Percentiles rank a stretch among this genome's conserved stretches.
phyloP scores from a whole-genome alignment of 1,284 basidiomycete species.

The Golubevia sp. region DNA sequence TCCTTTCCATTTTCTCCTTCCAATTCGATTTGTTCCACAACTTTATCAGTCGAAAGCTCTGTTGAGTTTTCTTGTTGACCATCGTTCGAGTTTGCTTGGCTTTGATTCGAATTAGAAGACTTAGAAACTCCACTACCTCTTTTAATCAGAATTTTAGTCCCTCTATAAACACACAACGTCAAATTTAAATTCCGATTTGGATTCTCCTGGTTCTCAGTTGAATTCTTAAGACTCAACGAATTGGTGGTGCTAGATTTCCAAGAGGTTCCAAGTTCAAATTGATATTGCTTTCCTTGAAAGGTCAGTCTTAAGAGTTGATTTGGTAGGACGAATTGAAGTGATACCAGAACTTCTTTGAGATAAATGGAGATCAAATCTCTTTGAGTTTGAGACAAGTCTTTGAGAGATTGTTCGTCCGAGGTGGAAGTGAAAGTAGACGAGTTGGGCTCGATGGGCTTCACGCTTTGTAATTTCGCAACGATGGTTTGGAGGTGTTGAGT shows the following conservation, averaged over 20 bases:
- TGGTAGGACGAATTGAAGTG: no score
- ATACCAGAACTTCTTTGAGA: no score
- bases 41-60: neutral
- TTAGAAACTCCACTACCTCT: neutral
- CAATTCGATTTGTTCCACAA: neutral
- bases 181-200: neutral
- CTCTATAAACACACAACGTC: neutral
- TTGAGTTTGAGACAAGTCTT: no score
- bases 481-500: neutral
- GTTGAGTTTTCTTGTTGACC: neutral
- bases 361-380: no score
- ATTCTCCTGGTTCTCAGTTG: neutral
- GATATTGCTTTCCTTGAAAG: no score
- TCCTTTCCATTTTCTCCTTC: neutral
- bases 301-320: no score
- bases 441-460: neutral
- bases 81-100: neutral
- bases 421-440: no score
- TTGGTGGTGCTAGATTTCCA: neutral
- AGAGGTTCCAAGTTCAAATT: no score
- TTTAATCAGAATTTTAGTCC: neutral
- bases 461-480: neutral
- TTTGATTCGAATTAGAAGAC: no score
- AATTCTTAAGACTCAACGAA: neutral
- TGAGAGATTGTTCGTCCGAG: no score